Conservation (phyloP, 208 protist species). For the Trypanosoma caninum region DNA sequence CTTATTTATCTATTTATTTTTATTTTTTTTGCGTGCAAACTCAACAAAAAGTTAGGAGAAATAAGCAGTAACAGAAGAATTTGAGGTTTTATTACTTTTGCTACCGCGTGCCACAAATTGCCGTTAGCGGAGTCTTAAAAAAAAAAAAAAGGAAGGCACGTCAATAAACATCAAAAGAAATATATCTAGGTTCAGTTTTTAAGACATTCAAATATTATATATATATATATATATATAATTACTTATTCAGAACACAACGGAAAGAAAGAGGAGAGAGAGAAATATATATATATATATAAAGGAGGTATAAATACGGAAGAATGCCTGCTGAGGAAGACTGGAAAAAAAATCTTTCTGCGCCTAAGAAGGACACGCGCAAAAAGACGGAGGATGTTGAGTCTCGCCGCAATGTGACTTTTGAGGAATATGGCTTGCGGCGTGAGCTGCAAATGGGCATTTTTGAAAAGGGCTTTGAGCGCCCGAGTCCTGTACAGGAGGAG, state of each 20-base stretch:
- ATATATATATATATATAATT: no score
- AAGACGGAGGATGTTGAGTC: conserved; percentile 97
- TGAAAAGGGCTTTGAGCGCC: conserved; percentile 98
- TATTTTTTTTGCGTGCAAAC: no score
- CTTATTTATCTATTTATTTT: no score
- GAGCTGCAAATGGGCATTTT: conserved; percentile 99
- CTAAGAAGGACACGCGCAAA: conserved; percentile 82
- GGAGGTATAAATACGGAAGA: conserved; percentile 1
- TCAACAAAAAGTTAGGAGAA: no score
- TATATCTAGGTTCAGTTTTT: no score
- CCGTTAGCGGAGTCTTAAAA: conserved; percentile 10
- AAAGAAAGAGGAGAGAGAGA: conserved; percentile 15
- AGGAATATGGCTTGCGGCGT: conserved; percentile 97
- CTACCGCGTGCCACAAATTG: no score
- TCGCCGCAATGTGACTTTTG: conserved; percentile 97
- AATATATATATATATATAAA: conserved; percentile 15
- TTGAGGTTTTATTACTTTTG: no score
- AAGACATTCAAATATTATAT: no score
- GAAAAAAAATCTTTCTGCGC: conserved; percentile 73
- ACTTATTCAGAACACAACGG: not conserved
- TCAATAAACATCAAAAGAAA: no score
- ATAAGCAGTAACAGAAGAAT: no score
- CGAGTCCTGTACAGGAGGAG: conserved; percentile 98
- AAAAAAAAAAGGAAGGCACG: conserved; percentile 17
- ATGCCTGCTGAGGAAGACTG: conserved; percentile 70